A percentile compares a stretch with the other conserved stretches of the same genome.
These are phyloP conservation scores for Voacanga thouarsii DNA, from an alignment of 257 asterid species.

Conservation along the genomic window DNA sequence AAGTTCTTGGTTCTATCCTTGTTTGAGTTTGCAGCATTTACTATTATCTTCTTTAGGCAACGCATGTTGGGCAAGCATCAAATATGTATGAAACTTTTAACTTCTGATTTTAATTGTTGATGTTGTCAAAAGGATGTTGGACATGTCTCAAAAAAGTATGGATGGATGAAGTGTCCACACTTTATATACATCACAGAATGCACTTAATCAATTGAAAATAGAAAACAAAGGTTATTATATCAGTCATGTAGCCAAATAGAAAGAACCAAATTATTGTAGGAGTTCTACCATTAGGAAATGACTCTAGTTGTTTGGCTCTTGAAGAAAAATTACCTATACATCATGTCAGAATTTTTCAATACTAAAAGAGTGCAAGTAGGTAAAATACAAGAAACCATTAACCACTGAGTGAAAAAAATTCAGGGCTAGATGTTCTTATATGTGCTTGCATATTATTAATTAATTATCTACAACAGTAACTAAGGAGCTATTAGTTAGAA, in stretches of 20 bases:
- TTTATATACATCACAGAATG: neutral
- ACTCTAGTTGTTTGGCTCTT: neutral
- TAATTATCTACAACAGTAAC: too few relatives aligned
- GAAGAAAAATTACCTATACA: conserved; percentile 55
- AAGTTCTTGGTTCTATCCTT: too few relatives aligned
- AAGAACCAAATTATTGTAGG: neutral
- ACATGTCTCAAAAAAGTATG: neutral
- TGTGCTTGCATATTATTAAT: too few relatives aligned
- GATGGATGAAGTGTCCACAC: neutral
- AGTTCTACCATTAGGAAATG: conserved; percentile 5
- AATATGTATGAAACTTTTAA: neutral
- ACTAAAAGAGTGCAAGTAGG: too few relatives aligned
- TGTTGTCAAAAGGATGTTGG: neutral
- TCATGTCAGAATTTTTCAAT: too few relatives aligned
- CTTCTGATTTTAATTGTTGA: neutral
- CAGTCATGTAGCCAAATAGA: neutral
- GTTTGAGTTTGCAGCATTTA: too few relatives aligned
- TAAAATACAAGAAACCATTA: too few relatives aligned
- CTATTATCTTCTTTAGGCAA: too few relatives aligned
- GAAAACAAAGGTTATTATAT: neutral
- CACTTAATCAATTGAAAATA: neutral
- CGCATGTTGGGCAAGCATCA: neutral
- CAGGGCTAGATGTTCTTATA: too few relatives aligned
- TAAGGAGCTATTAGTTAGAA: too few relatives aligned
- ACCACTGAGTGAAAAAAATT: too few relatives aligned